Conservation (phyloP, 176 grass and related monocot species). For the Raddia guianensis region DNA sequence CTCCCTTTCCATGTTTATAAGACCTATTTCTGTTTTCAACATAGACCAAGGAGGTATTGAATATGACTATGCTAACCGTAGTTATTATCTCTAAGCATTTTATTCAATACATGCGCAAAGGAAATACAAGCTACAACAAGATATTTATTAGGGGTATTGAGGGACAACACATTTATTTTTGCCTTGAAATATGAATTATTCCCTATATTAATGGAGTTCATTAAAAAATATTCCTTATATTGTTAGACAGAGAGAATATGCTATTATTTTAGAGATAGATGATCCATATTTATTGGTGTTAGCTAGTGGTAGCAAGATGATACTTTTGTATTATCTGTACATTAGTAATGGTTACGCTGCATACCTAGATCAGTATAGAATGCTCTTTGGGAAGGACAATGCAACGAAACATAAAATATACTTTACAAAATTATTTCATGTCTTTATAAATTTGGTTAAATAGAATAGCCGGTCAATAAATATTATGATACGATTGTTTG, state of each 20-base stretch:
- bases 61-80: too few species aligned
- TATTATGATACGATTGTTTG: background rate
- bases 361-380: constrained; percentile 28
- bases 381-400: constrained; percentile 3
- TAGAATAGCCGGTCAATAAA: constrained; percentile 3
- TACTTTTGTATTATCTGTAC: constrained; percentile 17
- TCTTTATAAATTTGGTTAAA: constrained; percentile 34
- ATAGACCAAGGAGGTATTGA: too few species aligned
- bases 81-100: too few species aligned
- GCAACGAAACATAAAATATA: background rate
- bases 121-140: too few species aligned
- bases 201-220: too few species aligned
- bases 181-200: too few species aligned
- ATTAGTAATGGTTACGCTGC: background rate
- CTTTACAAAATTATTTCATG: constrained; percentile 14
- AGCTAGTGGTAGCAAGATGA: constrained; percentile 1
- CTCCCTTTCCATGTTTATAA: background rate
- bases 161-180: too few species aligned
- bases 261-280: background rate
- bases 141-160: too few species aligned
- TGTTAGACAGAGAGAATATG: too few species aligned
- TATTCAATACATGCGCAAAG: too few species aligned
- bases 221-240: too few species aligned
- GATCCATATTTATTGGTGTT: background rate
- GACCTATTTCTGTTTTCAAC: too few species aligned